Evolutionary conservation across 345 rosid species (phyloP).

Genomic region (Sisymbrium altissimum): DNA sequence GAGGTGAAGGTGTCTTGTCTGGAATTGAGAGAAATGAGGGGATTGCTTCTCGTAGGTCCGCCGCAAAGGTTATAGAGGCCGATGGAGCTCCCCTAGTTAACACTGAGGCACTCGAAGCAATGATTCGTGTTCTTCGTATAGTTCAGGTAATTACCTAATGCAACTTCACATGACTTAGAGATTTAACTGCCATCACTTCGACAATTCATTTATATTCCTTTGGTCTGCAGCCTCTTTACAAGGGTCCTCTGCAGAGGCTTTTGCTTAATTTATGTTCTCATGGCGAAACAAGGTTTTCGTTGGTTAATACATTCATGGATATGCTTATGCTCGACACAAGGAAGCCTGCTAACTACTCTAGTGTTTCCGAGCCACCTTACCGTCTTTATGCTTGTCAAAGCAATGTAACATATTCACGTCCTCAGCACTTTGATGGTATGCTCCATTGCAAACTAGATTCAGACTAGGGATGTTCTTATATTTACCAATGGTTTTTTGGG

Average conservation of each 20-base stretch:
- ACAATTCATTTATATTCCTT: slow-evolving; percentile 4
- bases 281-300: slow-evolving; percentile 67
- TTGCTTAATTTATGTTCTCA: slow-evolving; percentile 90
- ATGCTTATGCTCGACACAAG: slow-evolving; percentile 81
- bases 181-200: background rate
- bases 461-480: background rate
- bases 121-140: slow-evolving; percentile 85
- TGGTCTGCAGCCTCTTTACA: slow-evolving; percentile 75
- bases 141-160: slow-evolving; percentile 78
- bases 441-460: background rate
- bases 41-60: slow-evolving; percentile 62
- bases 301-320: slow-evolving; percentile 79
- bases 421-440: slow-evolving; percentile 84
- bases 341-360: slow-evolving; percentile 43
- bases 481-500: background rate
- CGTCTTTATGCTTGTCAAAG: slow-evolving; percentile 93
- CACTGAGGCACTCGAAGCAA: slow-evolving; percentile 72
- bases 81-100: slow-evolving; percentile 90
- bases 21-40: slow-evolving; percentile 57
- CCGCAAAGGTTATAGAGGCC: slow-evolving; percentile 74
- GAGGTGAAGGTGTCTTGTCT: slow-evolving; percentile 68
- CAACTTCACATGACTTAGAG: background rate
- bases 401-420: slow-evolving; percentile 89
- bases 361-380: slow-evolving; percentile 57
- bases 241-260: slow-evolving; percentile 91